Percentiles rank a stretch among this genome's conserved stretches.
These are phyloP conservation scores for Aspergillus funiculosus DNA, from an alignment of 495 filamentous ascomycete genomes.

Conservation along the genomic window DNA sequence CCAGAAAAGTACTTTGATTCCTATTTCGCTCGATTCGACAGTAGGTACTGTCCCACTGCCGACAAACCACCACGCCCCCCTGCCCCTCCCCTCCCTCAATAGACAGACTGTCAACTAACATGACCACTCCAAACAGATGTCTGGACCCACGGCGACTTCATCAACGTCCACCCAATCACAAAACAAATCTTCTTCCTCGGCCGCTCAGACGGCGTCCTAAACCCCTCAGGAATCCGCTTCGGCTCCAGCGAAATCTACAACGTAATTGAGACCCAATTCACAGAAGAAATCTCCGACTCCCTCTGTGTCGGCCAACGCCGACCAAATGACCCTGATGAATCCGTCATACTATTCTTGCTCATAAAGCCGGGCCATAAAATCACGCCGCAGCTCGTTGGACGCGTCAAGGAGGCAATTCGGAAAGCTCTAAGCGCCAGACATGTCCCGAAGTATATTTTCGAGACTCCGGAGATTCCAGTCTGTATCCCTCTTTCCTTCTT, in stretches of 20 bases:
- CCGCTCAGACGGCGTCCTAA: slow-evolving; percentile 70
- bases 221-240: slow-evolving; percentile 72
- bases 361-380: slow-evolving; percentile 58
- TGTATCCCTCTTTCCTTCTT: slow-evolving; percentile 27
- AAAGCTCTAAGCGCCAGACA: slow-evolving; percentile 62
- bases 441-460: slow-evolving; percentile 72
- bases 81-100: background rate
- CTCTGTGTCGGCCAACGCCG: slow-evolving; percentile 72
- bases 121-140: slow-evolving; percentile 40
- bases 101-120: background rate
- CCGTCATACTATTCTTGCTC: slow-evolving; percentile 67
- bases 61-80: background rate
- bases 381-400: slow-evolving; percentile 47
- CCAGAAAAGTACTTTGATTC: slow-evolving; percentile 57
- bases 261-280: slow-evolving; percentile 63
- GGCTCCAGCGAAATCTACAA: slow-evolving; percentile 73
- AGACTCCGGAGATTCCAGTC: slow-evolving; percentile 75
- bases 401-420: slow-evolving; percentile 58
- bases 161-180: slow-evolving; percentile 62
- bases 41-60: slow-evolving; percentile 1
- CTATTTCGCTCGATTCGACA: slow-evolving; percentile 62
- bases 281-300: slow-evolving; percentile 54
- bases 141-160: slow-evolving; percentile 80
- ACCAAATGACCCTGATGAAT: slow-evolving; percentile 63
- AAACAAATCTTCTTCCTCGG: slow-evolving; percentile 62